Evolutionary conservation across 2,329 filamentous ascomycete genomes (phyloP).

Genomic region (Thelonectria blattea): DNA sequence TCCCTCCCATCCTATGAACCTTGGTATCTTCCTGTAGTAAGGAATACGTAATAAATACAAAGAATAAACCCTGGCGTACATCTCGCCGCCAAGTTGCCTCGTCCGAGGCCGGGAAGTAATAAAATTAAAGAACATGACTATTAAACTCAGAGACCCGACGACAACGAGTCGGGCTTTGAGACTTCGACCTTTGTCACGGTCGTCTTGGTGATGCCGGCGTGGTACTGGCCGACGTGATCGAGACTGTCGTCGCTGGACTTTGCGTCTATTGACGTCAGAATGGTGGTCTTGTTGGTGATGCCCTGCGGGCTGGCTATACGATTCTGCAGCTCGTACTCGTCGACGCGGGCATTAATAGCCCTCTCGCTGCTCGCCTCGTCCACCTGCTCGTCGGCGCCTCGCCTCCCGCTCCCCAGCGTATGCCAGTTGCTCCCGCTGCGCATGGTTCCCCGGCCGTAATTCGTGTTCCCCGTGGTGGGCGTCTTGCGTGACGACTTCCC

Average conservation of each 20-base stretch:
- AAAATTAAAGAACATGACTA: neutral
- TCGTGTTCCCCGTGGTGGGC: conserved; percentile 32
- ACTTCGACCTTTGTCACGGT: conserved; percentile 38
- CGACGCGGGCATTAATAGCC: conserved; percentile 32
- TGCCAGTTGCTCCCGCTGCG: conserved; percentile 36
- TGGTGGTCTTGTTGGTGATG: conserved; percentile 24
- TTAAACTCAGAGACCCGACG: neutral
- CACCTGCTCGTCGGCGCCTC: conserved; percentile 15
- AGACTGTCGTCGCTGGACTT: conserved; percentile 37
- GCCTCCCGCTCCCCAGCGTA: conserved; percentile 30
- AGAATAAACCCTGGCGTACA: neutral
- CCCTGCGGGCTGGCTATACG: conserved; percentile 22
- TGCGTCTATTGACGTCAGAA: conserved; percentile 31
- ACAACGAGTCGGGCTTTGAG: conserved; percentile 14
- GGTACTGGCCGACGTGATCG: conserved; percentile 14
- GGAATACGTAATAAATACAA: too few relatives aligned
- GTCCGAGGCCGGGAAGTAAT: neutral
- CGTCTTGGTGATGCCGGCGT: conserved; percentile 38
- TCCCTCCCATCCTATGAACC: neutral
- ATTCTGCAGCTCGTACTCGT: conserved; percentile 39
- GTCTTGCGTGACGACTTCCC: conserved; percentile 40
- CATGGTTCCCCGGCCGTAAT: conserved; percentile 34
- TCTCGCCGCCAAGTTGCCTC: neutral
- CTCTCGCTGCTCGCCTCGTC: conserved; percentile 40
- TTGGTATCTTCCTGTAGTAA: neutral